Evolutionary conservation across 345 rosid species (phyloP), one percentile per base, ranked within the genome.

Genomic region (Geranium rotundifolium): DNA sequence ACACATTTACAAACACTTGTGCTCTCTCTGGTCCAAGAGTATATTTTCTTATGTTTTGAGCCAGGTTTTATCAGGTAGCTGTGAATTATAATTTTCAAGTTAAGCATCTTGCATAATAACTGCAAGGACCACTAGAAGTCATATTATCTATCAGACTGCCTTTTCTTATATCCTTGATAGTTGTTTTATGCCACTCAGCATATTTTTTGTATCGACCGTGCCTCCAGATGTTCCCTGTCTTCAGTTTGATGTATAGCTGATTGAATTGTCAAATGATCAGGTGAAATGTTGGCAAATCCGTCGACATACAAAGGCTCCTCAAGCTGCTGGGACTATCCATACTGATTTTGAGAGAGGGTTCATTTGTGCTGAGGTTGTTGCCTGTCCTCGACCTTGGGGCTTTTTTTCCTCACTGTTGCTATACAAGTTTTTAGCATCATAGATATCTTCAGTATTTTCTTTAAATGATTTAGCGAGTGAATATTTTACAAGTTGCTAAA

Each of bases 231-330:
- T 46, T 46, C 52, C 41, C 15, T 46, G 15, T 14, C 52, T 46
- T 46, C 52, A 46, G 4, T 57, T 20, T 19, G 7, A 19, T 17
- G 9, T 19, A 19, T 5, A 19, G 14, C 16, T 19, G 19, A 18
- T 6, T 7, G 7, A 17, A 14, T 57, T 23, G 4, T 19, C 29
- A 57, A 19, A 23, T 19, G 14, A 57, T 60, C 80, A 93, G 99
- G 99, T 93, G 31, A 93, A 85, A 56, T 90, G 99, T 84, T 93
- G 99, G 99, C 99, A 93, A 76, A 93, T 93, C 74, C 74, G 99
- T 73, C 72, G 92, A 56, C 97, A 75, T 74, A 65, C 95, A 65
- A 93, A 93, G 78, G 97, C 99, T 64, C 99, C 99, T 67, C 99
- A 93, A 75, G 96, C 99, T 67, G 99, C 97, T 54, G 99, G 99